Base-by-base conservation (phyloP, 768 basidiomycete species). In the Sutorius australiensis region DNA sequence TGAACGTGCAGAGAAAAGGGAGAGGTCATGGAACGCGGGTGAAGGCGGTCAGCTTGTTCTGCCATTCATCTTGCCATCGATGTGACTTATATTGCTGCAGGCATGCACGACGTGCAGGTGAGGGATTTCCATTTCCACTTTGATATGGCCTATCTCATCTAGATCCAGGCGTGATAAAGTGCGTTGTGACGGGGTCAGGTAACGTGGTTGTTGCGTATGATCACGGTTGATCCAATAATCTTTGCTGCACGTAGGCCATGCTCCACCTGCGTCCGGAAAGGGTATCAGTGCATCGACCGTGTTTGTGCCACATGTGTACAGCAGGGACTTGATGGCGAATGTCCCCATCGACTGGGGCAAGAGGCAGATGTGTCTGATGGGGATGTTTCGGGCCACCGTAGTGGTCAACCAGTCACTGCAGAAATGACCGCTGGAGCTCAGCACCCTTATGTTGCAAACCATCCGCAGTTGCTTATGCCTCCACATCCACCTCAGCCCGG, bases 31-130 rank as follows among this genome's bases (percentile, higher is more conserved):
- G 83, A 21, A 77, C 77, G 21, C 76, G 83, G 38, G 83, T 82
- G 16, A 85, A 83, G 67, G 75, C 77, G 63, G 83, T 83, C 57
- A 68, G 80, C 61, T 50, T 55, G 37, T 61, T 47, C 46, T 30
- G 46, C n/a, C 43, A 5, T 38, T 49, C 17, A 38, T 33, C 39
- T 33, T 28, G 19, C 49, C 6, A 43, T 56, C 48, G 41, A n/a
- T 33, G 28, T 47, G 46, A 50, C 55, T 51, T 48, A 52, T 34
- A 39, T 58, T 54, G 50, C 46, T 51, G 24, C 58, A 84, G 83
- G 83, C 83, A 46, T 84, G 83, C 62, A 70, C 76, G 53, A 77
- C 69, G 56, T 84, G 83, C 76, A 82, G 82, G 82, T 74, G 71
- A 67, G 71, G 36, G 58, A 38, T 38, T 33, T 37, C 47, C 33